phyloP scores from a whole-genome alignment of 768 basidiomycete species.

The Lepiota brunneoincarnata region DNA sequence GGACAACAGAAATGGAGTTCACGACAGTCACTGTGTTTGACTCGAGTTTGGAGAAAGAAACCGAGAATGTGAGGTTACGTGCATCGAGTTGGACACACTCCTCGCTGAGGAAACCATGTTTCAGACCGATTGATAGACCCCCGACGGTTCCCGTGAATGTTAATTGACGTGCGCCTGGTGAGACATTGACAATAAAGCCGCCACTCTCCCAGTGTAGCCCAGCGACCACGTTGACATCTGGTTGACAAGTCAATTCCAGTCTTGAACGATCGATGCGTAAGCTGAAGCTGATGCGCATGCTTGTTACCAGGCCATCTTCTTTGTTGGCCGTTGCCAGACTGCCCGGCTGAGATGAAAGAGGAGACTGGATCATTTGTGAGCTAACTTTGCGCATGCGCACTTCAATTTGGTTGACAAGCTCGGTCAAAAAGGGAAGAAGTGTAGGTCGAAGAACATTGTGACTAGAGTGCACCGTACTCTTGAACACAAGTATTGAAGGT shows the following conservation, averaged over 20 bases:
- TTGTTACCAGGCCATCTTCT: constrained; percentile 30
- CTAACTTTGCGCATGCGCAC: constrained; percentile 59
- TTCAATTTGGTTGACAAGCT: constrained; percentile 70
- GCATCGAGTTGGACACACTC: constrained; percentile 80
- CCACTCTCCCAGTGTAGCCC: constrained; percentile 93
- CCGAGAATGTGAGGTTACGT: constrained; percentile 77
- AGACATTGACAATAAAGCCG: constrained; percentile 79
- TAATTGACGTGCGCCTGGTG: constrained; percentile 68
- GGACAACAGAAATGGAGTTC: constrained; percentile 64
- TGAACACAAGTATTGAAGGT: constrained; percentile 73
- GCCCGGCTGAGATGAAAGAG: constrained; percentile 13
- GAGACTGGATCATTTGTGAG: constrained; percentile 22
- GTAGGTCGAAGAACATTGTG: constrained; percentile 81
- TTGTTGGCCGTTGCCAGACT: constrained; percentile 16
- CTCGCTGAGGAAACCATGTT: constrained; percentile 83
- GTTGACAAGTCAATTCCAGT: constrained; percentile 83
- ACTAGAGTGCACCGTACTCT: constrained; percentile 86
- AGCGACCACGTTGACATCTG: constrained; percentile 90
- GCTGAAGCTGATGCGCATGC: constrained; percentile 78
- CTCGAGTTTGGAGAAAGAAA: constrained; percentile 60
- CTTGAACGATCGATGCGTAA: constrained; percentile 89
- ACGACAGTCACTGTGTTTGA: constrained; percentile 30
- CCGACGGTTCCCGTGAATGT: constrained; percentile 78
- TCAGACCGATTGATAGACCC: constrained; percentile 76
- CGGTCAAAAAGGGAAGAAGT: constrained; percentile 81